Percentiles rank a stretch among this genome's conserved stretches.
phyloP scores from a whole-genome alignment of 306 rosid genomes.

The Arachis stenosperma region DNA sequence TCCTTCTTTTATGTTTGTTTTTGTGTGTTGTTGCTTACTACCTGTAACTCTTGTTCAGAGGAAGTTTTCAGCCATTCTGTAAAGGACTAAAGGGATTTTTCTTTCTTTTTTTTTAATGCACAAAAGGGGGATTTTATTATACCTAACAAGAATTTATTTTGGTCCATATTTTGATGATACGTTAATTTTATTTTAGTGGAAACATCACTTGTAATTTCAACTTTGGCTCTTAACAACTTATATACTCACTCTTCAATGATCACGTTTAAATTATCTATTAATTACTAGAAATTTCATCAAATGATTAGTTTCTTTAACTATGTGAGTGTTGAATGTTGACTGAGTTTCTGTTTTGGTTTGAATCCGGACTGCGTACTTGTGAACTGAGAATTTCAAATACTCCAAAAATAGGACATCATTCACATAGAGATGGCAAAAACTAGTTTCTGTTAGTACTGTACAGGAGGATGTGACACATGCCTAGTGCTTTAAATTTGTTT shows the following conservation, averaged over 20 bases:
- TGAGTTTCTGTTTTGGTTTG: no score
- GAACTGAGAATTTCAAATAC: no score
- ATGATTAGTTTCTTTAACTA: neutral
- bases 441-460: no score
- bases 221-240: no score
- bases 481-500: no score
- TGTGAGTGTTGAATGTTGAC: neutral
- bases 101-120: neutral
- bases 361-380: no score
- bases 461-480: no score
- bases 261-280: neutral
- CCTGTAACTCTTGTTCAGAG: slow-evolving; percentile 52
- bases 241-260: neutral
- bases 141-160: neutral
- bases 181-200: no score
- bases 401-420: no score
- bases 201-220: neutral
- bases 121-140: no score
- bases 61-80: slow-evolving; percentile 85
- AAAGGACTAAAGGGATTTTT: neutral
- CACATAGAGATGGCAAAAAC: no score
- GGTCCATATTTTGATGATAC: neutral
- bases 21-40: slow-evolving; percentile 5
- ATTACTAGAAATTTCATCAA: neutral
- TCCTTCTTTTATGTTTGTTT: neutral